Evolutionary conservation across 192 early-diverging fungal genomes (phyloP), one percentile per base, ranked within the genome.

Genomic region (Bifiguratus adelaidae): DNA sequence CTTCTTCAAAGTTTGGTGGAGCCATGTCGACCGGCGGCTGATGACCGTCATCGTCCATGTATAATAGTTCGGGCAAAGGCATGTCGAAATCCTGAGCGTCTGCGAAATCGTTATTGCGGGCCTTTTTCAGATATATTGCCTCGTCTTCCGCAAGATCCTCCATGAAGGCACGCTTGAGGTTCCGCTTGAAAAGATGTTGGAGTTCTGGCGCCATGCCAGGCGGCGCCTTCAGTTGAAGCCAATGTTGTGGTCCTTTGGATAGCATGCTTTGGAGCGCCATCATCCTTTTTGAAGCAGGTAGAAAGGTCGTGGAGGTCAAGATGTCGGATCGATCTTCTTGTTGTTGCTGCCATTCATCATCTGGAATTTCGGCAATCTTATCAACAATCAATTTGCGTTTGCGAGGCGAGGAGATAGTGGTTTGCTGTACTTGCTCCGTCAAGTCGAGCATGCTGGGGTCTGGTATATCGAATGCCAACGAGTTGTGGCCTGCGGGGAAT

Each of bases 311-410:
- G 55, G 66, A 15, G 4, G 36, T 11, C 2, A 67, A 23, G 42
- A 83, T 73, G 45, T 80, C 73, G 2, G 69, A 73, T 0, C 81
- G 73, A 58, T 84, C 64, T 3, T 62, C 35, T 22, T 82, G 67
- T 50, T 70, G 65, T 13, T 55, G 34, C 47, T 54, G 47, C 11
- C 84, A 63, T 25, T 67, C 55, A 6, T 70, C 60, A 35, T 71
- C 60, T 15, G 78, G 52, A 42, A 90, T 64, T 58, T 88, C 81
- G 1, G 76, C 88, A n/a, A 70, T 53, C 5, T 67, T 56, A 51
- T 90, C 85, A 2, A 88, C 68, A 23, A 81, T 52, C 2, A 83
- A 47, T 43, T 67, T 80, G 30, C 81, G 73, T 44, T 74, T 73
- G 30, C 66, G 44, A 32, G 23, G 37, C 37, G 37, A 21, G 18